These are phyloP conservation scores for Solanum chaucha DNA, from an alignment of 257 asterid species.

Conservation along the genomic window DNA sequence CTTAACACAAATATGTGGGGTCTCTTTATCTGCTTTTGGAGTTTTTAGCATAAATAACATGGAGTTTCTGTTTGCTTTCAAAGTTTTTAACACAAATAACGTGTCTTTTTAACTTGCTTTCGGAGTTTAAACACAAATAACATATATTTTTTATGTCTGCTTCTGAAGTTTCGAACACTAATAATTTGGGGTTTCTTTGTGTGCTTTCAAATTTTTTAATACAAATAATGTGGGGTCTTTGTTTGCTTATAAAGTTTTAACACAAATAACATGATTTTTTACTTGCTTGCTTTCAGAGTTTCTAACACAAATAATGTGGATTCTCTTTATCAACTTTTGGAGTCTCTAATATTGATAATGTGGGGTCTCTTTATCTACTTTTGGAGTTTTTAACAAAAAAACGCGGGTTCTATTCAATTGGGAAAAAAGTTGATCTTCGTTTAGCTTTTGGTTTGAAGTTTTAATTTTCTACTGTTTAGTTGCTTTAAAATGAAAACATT, in stretches of 20 bases:
- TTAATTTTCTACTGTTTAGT: not conserved
- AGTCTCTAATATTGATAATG: not conserved
- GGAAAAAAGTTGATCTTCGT: too few species aligned
- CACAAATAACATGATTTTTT: too few species aligned
- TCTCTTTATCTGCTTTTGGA: not conserved
- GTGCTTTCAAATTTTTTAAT: too few species aligned
- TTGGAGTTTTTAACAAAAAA: not conserved
- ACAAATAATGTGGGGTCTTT: not conserved
- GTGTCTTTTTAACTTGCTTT: not conserved
- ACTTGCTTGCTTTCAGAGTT: not conserved
- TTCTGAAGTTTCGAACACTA: not conserved
- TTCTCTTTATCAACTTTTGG: not conserved
- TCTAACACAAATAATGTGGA: not conserved
- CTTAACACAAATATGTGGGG: not conserved
- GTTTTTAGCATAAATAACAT: not conserved
- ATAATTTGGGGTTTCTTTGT: not conserved
- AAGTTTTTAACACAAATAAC: not conserved
- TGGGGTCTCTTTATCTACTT: not conserved
- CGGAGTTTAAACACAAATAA: too few species aligned
- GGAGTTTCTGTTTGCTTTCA: not conserved
- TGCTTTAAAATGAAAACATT: not conserved
- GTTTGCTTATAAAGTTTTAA: not conserved
- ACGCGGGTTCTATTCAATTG: too few species aligned
- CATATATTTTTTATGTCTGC: not conserved
- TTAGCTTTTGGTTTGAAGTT: not conserved